Conservation (phyloP, 495 filamentous ascomycete genomes). For the Penicillium longicatenatum region DNA sequence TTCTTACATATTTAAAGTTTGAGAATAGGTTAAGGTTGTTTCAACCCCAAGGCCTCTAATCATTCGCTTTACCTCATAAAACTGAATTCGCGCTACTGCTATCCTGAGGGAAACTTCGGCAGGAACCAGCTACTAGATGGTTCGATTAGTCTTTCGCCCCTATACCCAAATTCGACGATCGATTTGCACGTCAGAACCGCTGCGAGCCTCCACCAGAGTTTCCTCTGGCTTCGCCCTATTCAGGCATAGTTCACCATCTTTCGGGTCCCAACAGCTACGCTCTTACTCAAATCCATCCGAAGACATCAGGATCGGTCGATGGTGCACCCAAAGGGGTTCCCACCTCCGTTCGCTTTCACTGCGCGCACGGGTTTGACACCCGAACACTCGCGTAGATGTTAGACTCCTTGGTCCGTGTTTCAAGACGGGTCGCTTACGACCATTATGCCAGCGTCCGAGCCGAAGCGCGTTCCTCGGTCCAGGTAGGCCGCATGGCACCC, state of each 20-base stretch:
- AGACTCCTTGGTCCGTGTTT: slow-evolving; percentile 16
- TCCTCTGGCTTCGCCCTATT: slow-evolving; percentile 77
- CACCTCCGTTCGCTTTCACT: slow-evolving; percentile 30
- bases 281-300: slow-evolving; percentile 78
- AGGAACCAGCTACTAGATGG: slow-evolving; percentile 50
- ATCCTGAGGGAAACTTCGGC: slow-evolving; percentile 12
- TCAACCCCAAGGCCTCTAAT: slow-evolving; percentile 54
- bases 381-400: slow-evolving; percentile 15
- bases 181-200: slow-evolving; percentile 76
- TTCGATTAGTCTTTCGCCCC: slow-evolving; percentile 70
- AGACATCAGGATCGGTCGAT: slow-evolving; percentile 75
- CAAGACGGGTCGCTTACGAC: slow-evolving; percentile 23
- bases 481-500: slow-evolving; percentile 49
- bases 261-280: slow-evolving; percentile 73
- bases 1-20: slow-evolving; percentile 80
- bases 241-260: slow-evolving; percentile 59
- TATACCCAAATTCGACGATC: slow-evolving; percentile 68
- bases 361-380: slow-evolving; percentile 15
- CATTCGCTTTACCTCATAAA: slow-evolving; percentile 13
- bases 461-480: slow-evolving; percentile 58
- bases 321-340: slow-evolving; percentile 60
- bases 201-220: slow-evolving; percentile 74
- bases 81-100: slow-evolving; percentile 11
- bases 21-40: slow-evolving; percentile 76
- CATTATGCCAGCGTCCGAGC: slow-evolving; percentile 50